Percentiles rank a stretch among this genome's conserved stretches.
phyloP scores from a whole-genome alignment of 768 basidiomycete species.

The Mycena amicta region DNA sequence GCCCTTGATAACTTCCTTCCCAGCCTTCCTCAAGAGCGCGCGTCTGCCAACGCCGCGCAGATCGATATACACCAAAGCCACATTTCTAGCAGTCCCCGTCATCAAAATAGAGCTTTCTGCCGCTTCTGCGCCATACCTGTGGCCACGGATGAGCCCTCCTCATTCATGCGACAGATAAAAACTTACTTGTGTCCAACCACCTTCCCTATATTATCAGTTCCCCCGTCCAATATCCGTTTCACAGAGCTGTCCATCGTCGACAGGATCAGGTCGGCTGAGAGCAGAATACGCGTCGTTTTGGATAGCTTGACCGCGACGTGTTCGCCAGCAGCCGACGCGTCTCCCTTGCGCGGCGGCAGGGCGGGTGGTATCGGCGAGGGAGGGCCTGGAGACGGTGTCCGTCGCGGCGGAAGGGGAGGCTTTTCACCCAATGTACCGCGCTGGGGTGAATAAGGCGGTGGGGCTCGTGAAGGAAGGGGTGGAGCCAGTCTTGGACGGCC shows the following conservation, averaged over 20 bases:
- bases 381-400: constrained; percentile 26
- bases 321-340: no score
- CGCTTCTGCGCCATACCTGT: constrained; percentile 65
- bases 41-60: constrained; percentile 70
- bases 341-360: constrained; percentile 37
- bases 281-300: constrained; percentile 51
- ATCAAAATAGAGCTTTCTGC: constrained; percentile 59
- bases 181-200: constrained; percentile 61
- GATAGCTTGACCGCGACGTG: constrained; percentile 31
- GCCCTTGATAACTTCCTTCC: constrained; percentile 58
- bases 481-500: constrained; percentile 13
- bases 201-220: constrained; percentile 48
- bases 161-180: not conserved
- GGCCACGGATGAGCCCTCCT: not conserved
- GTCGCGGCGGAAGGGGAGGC: constrained; percentile 26
- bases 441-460: constrained; percentile 11
- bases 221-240: constrained; percentile 51
- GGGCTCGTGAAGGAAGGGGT: constrained; percentile 26
- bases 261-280: constrained; percentile 67
- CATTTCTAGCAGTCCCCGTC: constrained; percentile 69
- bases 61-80: constrained; percentile 78
- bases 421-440: constrained; percentile 10
- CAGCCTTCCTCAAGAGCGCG: constrained; percentile 66
- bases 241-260: constrained; percentile 65
- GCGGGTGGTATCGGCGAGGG: constrained; percentile 36